Percentiles rank a stretch among this genome's conserved stretches.
These are phyloP conservation scores for Dentipellis sp. DNA, from an alignment of 768 basidiomycete genomes.

Conservation along the genomic window DNA sequence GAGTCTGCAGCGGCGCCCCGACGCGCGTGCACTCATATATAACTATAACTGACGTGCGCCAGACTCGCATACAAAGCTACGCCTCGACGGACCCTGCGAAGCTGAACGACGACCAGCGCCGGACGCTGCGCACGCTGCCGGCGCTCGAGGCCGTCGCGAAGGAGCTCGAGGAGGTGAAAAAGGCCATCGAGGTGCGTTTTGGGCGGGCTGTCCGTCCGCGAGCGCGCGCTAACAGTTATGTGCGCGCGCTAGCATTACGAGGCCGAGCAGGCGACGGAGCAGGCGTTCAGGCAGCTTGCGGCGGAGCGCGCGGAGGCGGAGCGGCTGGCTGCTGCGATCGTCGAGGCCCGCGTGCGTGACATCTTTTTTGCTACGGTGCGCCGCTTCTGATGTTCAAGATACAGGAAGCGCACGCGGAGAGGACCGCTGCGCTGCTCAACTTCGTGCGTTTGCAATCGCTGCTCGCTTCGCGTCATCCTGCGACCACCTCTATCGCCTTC, in stretches of 20 bases:
- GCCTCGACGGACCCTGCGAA: constrained; percentile 56
- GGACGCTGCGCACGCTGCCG: constrained; percentile 62
- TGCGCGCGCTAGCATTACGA: constrained; percentile 43
- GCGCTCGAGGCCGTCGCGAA: constrained; percentile 70
- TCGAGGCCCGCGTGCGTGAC: constrained; percentile 45
- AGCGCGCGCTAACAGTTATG: neutral
- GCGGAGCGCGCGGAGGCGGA: constrained; percentile 46
- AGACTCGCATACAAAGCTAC: constrained; percentile 73
- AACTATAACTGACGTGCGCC: neutral
- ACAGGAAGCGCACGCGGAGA: constrained; percentile 36
- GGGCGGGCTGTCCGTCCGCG: neutral
- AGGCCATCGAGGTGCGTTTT: constrained; percentile 64
- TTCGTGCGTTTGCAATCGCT: constrained; percentile 50
- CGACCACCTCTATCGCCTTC: constrained; percentile 32
- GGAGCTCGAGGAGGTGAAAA: constrained; percentile 79
- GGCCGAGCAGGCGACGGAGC: constrained; percentile 48
- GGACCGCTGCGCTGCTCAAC: constrained; percentile 41
- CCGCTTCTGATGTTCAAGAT: neutral
- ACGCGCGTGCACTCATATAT: neutral
- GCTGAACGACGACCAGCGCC: constrained; percentile 84
- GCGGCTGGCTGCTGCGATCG: constrained; percentile 45
- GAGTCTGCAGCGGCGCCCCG: constrained; percentile 17
- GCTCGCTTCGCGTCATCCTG: constrained; percentile 35
- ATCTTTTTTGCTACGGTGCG: neutral
- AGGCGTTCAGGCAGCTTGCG: constrained; percentile 44